These are phyloP conservation scores for Monosporozyma siamensis DNA, from an alignment of 805 yeast species.

Conservation along the genomic window DNA sequence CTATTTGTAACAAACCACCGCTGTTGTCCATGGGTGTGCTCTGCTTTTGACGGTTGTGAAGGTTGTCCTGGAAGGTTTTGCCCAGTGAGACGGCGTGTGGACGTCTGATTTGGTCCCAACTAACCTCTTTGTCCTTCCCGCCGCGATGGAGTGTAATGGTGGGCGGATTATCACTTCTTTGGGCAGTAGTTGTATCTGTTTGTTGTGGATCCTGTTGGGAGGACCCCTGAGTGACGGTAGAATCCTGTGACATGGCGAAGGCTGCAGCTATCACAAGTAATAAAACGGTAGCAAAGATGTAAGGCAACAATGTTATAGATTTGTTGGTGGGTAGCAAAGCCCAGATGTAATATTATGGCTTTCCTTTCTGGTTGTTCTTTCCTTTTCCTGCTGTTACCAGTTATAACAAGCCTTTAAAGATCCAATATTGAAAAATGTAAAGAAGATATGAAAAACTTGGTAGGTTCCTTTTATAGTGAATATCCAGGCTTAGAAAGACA, in stretches of 20 bases:
- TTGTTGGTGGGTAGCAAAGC: too few relatives aligned
- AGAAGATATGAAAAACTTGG: too few relatives aligned
- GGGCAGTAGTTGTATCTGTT: background rate
- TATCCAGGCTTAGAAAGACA: too few relatives aligned
- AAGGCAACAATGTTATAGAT: background rate
- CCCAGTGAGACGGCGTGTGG: slow-evolving; percentile 19
- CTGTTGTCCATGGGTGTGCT: slow-evolving; percentile 1
- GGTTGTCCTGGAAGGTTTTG: background rate
- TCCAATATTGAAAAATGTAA: too few relatives aligned
- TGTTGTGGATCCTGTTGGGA: background rate
- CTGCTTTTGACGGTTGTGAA: background rate
- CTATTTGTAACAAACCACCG: slow-evolving; percentile 18
- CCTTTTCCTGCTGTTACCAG: too few relatives aligned
- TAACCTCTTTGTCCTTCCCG: slow-evolving; percentile 16
- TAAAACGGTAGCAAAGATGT: background rate
- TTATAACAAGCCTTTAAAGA: too few relatives aligned
- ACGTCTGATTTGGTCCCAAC: slow-evolving; percentile 15
- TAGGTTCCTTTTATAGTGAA: too few relatives aligned
- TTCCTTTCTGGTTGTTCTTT: too few relatives aligned
- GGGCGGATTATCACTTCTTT: background rate
- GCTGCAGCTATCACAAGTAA: background rate
- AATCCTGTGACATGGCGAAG: slow-evolving; percentile 1
- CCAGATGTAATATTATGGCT: too few relatives aligned
- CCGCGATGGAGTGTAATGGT: slow-evolving; percentile 8
- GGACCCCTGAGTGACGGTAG: background rate